Evolutionary conservation across 176 grass and related monocot species (phyloP), one percentile per base, ranked within the genome.

Genomic region (Cenchrus americanus): DNA sequence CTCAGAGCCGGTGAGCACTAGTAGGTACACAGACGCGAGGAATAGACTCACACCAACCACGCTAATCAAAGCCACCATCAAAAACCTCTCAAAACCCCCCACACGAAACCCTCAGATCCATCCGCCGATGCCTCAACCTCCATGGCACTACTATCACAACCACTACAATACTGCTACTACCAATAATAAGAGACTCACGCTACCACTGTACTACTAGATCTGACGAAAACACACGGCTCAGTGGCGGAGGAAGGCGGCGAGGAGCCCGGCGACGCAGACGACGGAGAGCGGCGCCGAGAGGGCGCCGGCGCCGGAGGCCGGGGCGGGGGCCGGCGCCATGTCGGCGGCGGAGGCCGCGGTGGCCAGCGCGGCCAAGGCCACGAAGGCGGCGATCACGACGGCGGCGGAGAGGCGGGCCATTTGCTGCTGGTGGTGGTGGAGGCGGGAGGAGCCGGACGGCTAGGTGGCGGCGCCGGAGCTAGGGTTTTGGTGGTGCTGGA

Each of bases 391-490:
- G 59, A 71, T 32, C 26, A 68, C 32, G 24, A 13, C 17, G n/a
- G 81, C 13, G 67, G 81, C 66, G 87, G 51, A 62, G 40, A 71
- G 10, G 27, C 64, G 87, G 41, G 88, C 88, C 91, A 93, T 92
- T 65, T 65, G 67, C 63, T 42, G 49, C 14, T 40, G 72, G 22
- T 41, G 12, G n/a, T 3, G 57, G 30, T 3, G 57, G 21, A 59
- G 8, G 67, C n/a, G 6, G 57, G 21, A 59, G 8, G 67, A 22
- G 6, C 21, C 42, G 21, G 42, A 14, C 40, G 40, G 52, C 62
- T 14, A 42, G 0, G 32, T 8, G 40, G 34, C 9, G 40, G 52
- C 37, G 46, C 18, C 23, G 77, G 68, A 0, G 68, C 5, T 76
- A 92, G 90, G 83, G 66, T 87, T 86, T 72, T 42, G 23, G 59